Conservation (phyloP, 208 protist genomes). For the Acanthamoeba triangularis region DNA sequence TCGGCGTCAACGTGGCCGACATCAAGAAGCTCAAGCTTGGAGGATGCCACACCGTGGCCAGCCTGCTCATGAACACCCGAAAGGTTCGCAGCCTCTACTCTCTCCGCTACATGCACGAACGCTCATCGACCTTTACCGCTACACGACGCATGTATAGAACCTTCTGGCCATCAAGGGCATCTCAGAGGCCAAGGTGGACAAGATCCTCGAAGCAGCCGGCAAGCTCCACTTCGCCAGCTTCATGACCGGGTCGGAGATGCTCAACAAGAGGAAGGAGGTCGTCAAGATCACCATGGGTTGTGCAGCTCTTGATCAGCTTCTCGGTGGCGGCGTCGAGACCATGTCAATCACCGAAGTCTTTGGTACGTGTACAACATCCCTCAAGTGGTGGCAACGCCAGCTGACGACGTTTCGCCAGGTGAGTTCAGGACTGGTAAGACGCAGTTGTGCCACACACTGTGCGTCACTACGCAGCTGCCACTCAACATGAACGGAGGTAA, state of each 20-base stretch:
- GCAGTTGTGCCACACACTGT: conserved; percentile 98
- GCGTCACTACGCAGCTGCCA: conserved; percentile 98
- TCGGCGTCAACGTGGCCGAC: conserved; percentile 87
- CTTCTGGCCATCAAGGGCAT: conserved; percentile 97
- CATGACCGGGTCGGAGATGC: conserved; percentile 93
- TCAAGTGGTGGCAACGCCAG: conserved; percentile 38
- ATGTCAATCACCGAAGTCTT: conserved; percentile 95
- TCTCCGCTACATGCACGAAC: neutral
- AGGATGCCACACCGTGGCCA: conserved; percentile 88
- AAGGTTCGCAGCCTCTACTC: conserved; percentile 81
- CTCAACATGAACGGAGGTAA: conserved; percentile 90
- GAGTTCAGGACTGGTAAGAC: conserved; percentile 98
- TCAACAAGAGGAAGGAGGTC: conserved; percentile 94
- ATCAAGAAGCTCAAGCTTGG: conserved; percentile 91
- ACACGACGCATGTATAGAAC: conserved; percentile 14
- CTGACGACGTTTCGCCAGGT: conserved; percentile 74
- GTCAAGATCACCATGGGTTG: conserved; percentile 97
- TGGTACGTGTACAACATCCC: conserved; percentile 88
- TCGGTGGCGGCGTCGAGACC: conserved; percentile 98
- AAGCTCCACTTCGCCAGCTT: conserved; percentile 94
- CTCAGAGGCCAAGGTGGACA: conserved; percentile 99
- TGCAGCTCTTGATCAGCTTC: conserved; percentile 95
- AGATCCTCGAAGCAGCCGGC: conserved; percentile 97
- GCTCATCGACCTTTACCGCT: neutral
- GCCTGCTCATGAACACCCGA: conserved; percentile 88